Evolutionary conservation across 1,284 basidiomycete genomes (phyloP).

Genomic region (Puccinia polysora): DNA sequence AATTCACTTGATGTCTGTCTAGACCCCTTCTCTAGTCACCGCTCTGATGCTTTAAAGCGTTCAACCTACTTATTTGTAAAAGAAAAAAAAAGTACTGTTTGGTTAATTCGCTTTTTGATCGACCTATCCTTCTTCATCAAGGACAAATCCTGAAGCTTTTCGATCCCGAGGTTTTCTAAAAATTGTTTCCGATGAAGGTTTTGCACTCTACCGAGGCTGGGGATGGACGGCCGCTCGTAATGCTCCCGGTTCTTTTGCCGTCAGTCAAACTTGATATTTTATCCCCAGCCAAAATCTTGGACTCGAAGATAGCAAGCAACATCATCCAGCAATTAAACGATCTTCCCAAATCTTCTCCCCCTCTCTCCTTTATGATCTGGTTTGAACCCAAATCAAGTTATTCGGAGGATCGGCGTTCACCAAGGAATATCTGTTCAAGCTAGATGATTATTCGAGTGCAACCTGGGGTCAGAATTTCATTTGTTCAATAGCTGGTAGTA

Average conservation of each 20-base stretch:
- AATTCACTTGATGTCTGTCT: no score
- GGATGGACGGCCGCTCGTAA: constrained; percentile 98
- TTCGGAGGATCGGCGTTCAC: constrained; percentile 93
- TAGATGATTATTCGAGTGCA: constrained; percentile 82
- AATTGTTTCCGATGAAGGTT: constrained; percentile 85
- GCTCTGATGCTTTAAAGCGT: no score
- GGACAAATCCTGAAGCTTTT: constrained; percentile 89
- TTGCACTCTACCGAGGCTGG: constrained; percentile 84
- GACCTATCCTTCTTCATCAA: no score
- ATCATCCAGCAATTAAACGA: neutral
- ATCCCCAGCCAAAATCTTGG: neutral
- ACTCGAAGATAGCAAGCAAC: neutral
- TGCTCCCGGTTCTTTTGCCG: constrained; percentile 87
- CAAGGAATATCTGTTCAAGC: constrained; percentile 86
- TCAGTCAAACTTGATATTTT: neutral
- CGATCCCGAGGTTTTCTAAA: constrained; percentile 82
- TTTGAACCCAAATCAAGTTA: constrained; percentile 55
- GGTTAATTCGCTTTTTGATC: no score
- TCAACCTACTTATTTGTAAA: no score
- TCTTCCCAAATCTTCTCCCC: neutral
- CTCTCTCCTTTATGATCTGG: neutral
- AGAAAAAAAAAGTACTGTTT: no score
- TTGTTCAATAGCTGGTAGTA: constrained; percentile 86
- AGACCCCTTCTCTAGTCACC: no score
- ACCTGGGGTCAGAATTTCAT: constrained; percentile 78